A percentile compares a stretch with the other conserved stretches of the same genome.
phyloP scores from a whole-genome alignment of 768 basidiomycete species.

The Naganishia friedmannii region DNA sequence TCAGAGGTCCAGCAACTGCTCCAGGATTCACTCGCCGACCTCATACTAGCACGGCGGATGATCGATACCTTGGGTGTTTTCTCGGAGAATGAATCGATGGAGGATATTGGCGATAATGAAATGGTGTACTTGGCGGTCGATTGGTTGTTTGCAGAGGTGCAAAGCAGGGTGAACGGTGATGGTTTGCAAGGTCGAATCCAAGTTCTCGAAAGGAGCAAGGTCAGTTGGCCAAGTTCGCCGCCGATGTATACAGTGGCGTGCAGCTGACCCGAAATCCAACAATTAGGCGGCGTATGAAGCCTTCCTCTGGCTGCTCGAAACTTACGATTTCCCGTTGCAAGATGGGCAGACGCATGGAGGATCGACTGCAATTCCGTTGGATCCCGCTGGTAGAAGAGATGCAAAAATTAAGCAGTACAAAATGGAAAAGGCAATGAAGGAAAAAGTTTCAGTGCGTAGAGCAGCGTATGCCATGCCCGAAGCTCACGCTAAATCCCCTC shows the following conservation, averaged over 20 bases:
- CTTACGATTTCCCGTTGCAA: conserved; percentile 37
- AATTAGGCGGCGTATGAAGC: conserved; percentile 38
- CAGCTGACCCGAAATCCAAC: neutral
- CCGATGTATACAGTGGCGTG: neutral
- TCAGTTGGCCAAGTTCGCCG: conserved; percentile 30
- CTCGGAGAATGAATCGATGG: conserved; percentile 50
- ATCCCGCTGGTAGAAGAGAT: conserved; percentile 72
- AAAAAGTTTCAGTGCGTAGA: conserved; percentile 64
- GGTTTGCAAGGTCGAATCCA: conserved; percentile 40
- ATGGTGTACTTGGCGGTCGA: conserved; percentile 49
- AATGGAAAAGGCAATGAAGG: conserved; percentile 74
- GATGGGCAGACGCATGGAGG: conserved; percentile 14
- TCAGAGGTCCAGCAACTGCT: conserved; percentile 38
- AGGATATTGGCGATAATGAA: conserved; percentile 48
- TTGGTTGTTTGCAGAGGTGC: conserved; percentile 47
- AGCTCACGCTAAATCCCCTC: too few relatives aligned
- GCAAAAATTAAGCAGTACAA: conserved; percentile 87
- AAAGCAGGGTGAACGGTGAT: conserved; percentile 40
- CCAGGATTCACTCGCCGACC: conserved; percentile 36
- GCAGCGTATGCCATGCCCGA: neutral
- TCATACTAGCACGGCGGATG: conserved; percentile 45
- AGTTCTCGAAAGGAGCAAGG: conserved; percentile 42
- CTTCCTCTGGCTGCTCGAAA: conserved; percentile 42
- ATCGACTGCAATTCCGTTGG: conserved; percentile 44
- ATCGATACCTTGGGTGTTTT: conserved; percentile 49